phyloP scores from a whole-genome alignment of 192 early-diverging fungal genomes.

The Rhizophagus clarus region DNA sequence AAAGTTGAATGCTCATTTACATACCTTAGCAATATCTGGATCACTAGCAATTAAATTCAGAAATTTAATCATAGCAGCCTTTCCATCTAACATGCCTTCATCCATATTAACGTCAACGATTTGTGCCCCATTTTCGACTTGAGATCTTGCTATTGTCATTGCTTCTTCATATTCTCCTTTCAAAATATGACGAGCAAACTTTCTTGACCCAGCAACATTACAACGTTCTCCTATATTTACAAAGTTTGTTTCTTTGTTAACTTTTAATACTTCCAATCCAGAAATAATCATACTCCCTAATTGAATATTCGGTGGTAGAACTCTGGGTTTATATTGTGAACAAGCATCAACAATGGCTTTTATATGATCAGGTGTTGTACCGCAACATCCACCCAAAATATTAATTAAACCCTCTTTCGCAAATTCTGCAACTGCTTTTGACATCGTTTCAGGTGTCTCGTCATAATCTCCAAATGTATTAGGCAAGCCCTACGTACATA shows the following conservation, averaged over 20 bases:
- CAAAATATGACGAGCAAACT: conserved; percentile 92
- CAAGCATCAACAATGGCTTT: conserved; percentile 78
- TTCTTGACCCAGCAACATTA: conserved; percentile 94
- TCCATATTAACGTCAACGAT: conserved; percentile 97
- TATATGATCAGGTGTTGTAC: conserved; percentile 94
- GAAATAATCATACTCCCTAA: conserved; percentile 78
- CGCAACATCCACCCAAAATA: conserved; percentile 97
- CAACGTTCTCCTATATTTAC: conserved; percentile 97
- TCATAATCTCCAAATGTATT: conserved; percentile 98
- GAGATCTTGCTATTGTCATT: conserved; percentile 86
- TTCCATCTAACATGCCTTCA: conserved; percentile 93
- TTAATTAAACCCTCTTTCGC: conserved; percentile 92
- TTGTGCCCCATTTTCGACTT: conserved; percentile 95
- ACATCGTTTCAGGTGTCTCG: conserved; percentile 86
- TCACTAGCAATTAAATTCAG: conserved; percentile 93
- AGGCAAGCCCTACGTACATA: conserved; percentile 70
- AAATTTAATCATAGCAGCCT: conserved; percentile 92
- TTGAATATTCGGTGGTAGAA: conserved; percentile 68
- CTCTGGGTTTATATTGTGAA: conserved; percentile 76
- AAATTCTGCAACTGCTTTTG: conserved; percentile 80
- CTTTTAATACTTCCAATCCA: conserved; percentile 82
- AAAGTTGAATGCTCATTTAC: neutral
- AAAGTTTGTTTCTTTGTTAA: conserved; percentile 84
- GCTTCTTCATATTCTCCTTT: conserved; percentile 94
- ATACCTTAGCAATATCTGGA: conserved; percentile 79